Percentiles rank a stretch among this genome's conserved stretches.
These are phyloP conservation scores for Lasiosphaeriaceae sp. DNA, from an alignment of 495 filamentous ascomycete species.

Conservation along the genomic window DNA sequence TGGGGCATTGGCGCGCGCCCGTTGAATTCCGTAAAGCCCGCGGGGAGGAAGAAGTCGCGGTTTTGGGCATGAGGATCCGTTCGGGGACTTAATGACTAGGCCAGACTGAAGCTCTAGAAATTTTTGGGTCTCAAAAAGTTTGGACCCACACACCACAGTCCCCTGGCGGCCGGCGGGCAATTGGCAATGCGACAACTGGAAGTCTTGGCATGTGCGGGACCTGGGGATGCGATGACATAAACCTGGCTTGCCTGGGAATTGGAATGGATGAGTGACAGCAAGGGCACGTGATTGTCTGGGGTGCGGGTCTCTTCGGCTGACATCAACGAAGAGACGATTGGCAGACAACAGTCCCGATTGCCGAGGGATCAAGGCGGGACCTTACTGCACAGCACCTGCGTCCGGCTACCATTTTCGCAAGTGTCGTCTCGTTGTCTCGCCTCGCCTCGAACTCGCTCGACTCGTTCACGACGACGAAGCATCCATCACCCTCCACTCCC, in stretches of 20 bases:
- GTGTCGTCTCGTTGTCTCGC: background rate
- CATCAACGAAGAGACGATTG: constrained; percentile 25
- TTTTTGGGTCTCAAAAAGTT: no score
- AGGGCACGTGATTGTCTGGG: no score
- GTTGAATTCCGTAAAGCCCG: background rate
- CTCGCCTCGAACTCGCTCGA: background rate
- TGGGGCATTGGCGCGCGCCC: background rate
- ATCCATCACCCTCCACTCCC: constrained; percentile 2
- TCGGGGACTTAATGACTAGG: no score
- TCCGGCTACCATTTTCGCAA: constrained; percentile 23
- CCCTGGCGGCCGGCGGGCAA: no score
- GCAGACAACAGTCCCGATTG: constrained; percentile 24
- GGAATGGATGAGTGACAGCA: no score
- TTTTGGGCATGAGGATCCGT: background rate
- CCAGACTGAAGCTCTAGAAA: no score
- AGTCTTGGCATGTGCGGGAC: no score
- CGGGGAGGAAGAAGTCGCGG: background rate
- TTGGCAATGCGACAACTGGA: no score
- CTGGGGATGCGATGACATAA: no score
- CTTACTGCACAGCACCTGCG: background rate
- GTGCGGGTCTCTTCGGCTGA: constrained; percentile 18
- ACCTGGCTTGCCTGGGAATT: no score
- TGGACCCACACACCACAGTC: no score
- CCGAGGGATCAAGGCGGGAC: constrained; percentile 24
- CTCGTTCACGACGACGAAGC: constrained; percentile 3